Evolutionary conservation across 2,329 filamentous ascomycete species (phyloP).

Genomic region (Penicillium sp.): DNA sequence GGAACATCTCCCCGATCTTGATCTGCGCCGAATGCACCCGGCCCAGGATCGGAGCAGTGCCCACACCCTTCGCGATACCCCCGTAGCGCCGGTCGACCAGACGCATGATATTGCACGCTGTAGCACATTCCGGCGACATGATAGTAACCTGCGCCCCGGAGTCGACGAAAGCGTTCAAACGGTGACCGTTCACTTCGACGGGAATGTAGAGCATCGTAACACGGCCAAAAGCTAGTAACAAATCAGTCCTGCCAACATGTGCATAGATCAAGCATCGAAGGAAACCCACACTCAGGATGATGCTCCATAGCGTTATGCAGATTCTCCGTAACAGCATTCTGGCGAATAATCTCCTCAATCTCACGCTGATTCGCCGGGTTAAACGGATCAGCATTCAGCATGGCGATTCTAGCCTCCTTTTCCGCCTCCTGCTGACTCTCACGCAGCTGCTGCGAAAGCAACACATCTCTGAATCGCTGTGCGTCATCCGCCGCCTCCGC

Average conservation of each 20-base stretch:
- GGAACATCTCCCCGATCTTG: slow-evolving; percentile 78
- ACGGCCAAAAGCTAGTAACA: slow-evolving; percentile 70
- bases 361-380: slow-evolving; percentile 84
- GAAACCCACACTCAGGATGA: slow-evolving; percentile 78
- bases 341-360: slow-evolving; percentile 96
- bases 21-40: slow-evolving; percentile 94
- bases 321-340: slow-evolving; percentile 92
- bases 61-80: slow-evolving; percentile 87
- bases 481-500: slow-evolving; percentile 72
- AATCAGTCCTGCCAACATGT: background rate
- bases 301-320: slow-evolving; percentile 94
- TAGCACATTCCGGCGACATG: slow-evolving; percentile 92
- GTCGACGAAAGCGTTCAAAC: slow-evolving; percentile 93
- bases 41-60: slow-evolving; percentile 88
- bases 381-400: slow-evolving; percentile 90
- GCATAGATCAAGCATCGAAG: too few species aligned
- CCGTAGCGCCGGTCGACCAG: slow-evolving; percentile 89
- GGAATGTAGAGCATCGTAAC: slow-evolving; percentile 97
- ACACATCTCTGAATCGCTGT: slow-evolving; percentile 68
- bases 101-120: slow-evolving; percentile 91
- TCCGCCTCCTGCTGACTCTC: slow-evolving; percentile 69
- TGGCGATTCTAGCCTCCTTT: slow-evolving; percentile 74
- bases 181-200: slow-evolving; percentile 87
- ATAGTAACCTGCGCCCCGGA: slow-evolving; percentile 97
- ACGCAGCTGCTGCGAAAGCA: slow-evolving; percentile 62